These are phyloP conservation scores for Saturnispora sanitii DNA, from an alignment of 805 yeast genomes.

Conservation along the genomic window DNA sequence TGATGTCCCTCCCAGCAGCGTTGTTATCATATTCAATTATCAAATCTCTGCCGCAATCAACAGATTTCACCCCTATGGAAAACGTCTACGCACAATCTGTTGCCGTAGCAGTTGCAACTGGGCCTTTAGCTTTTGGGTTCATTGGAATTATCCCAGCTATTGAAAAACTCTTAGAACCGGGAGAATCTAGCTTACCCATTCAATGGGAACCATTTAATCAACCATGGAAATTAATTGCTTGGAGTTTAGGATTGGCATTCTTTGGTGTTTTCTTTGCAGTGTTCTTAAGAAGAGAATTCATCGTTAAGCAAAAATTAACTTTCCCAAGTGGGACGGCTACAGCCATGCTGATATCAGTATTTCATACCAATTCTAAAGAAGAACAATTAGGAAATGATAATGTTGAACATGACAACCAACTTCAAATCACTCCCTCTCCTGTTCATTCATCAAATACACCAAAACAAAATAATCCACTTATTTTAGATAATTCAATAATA, in stretches of 20 bases:
- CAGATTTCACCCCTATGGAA: conserved; percentile 77
- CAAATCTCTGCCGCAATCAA: conserved; percentile 37
- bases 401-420: background rate
- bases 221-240: conserved; percentile 49
- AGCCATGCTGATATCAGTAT: conserved; percentile 81
- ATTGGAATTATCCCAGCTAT: conserved; percentile 95
- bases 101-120: conserved; percentile 96
- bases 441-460: too few relatives aligned
- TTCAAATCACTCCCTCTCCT: too few relatives aligned
- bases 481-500: too few relatives aligned
- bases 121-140: conserved; percentile 90
- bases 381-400: background rate
- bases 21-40: conserved; percentile 77
- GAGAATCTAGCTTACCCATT: conserved; percentile 58
- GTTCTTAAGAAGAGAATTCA: conserved; percentile 76
- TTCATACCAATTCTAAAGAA: conserved; percentile 37
- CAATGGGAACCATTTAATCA: conserved; percentile 28
- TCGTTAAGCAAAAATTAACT: conserved; percentile 76
- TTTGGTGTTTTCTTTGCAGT: conserved; percentile 95
- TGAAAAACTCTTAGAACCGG: conserved; percentile 71
- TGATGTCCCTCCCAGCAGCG: conserved; percentile 97
- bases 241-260: conserved; percentile 84
- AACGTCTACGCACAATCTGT: conserved; percentile 87
- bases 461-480: background rate
- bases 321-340: conserved; percentile 97